These are phyloP conservation scores for Auricularia heimuer DNA, from an alignment of 768 basidiomycete species.

Conservation along the genomic window DNA sequence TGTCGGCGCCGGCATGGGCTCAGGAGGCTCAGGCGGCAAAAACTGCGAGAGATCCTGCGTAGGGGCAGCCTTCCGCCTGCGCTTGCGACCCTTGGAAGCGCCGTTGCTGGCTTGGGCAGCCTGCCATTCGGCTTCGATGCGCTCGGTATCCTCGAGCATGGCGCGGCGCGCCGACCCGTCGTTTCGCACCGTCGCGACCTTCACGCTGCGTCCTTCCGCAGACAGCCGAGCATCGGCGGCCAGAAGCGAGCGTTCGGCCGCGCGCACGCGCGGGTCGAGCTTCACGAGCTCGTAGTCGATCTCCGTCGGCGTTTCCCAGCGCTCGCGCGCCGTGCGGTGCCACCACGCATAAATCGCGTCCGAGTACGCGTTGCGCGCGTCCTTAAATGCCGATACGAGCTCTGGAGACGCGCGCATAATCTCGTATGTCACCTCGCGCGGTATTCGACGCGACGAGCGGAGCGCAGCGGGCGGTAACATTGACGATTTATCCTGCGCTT, in stretches of 20 bases:
- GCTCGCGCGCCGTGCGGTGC: not conserved
- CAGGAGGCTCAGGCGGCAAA: not conserved
- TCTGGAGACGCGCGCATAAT: not conserved
- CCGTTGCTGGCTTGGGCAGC: not conserved
- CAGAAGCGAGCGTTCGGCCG: not conserved
- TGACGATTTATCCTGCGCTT: not conserved
- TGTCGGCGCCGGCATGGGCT: not conserved
- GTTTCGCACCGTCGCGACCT: not conserved
- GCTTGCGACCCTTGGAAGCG: not conserved
- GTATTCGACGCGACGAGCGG: not conserved
- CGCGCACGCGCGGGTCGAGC: not conserved
- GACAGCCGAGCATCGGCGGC: not conserved
- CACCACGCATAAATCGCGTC: constrained; percentile 1
- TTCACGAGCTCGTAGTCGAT: not conserved
- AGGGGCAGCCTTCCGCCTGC: not conserved
- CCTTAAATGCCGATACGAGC: not conserved
- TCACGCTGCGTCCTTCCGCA: not conserved
- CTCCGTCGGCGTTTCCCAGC: not conserved
- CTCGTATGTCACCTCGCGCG: not conserved
- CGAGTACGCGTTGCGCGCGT: not conserved
- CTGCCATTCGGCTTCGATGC: not conserved
- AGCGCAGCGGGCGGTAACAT: not conserved
- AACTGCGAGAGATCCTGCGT: not conserved
- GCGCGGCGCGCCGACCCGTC: not conserved
- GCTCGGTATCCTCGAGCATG: not conserved